phyloP scores from a whole-genome alignment of 768 basidiomycete genomes.

The Mycena vitilis region DNA sequence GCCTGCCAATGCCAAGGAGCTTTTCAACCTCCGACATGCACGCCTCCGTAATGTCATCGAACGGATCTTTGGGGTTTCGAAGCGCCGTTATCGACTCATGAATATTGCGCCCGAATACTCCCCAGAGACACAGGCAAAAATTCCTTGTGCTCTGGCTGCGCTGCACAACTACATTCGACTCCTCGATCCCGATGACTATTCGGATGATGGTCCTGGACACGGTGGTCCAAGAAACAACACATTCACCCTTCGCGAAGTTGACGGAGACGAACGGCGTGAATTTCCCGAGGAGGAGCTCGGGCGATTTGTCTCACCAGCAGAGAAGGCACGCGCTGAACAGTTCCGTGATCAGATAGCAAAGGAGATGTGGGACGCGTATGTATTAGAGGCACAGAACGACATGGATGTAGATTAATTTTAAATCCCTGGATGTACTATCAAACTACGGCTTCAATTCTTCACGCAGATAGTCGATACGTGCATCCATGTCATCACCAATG shows the following conservation, averaged over 20 bases:
- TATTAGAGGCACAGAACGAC: neutral
- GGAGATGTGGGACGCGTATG: neutral
- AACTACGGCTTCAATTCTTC: neutral
- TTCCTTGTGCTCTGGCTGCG: neutral
- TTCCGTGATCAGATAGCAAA: neutral
- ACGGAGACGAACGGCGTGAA: neutral
- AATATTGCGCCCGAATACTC: conserved; percentile 4
- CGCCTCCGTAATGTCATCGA: neutral
- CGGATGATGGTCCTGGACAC: conserved; percentile 1
- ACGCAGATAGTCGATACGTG: conserved; percentile 5
- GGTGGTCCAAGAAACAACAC: conserved; percentile 1
- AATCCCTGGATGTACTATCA: too few species aligned
- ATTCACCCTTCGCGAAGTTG: neutral
- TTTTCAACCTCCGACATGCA: conserved; percentile 2
- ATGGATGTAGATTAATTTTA: neutral
- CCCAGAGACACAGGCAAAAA: neutral
- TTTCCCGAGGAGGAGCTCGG: conserved; percentile 8
- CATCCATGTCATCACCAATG: neutral
- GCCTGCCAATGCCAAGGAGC: conserved; percentile 4
- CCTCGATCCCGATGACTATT: neutral
- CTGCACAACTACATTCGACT: conserved; percentile 7
- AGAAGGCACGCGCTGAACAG: neutral
- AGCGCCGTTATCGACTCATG: neutral
- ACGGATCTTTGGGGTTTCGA: neutral
- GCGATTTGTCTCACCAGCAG: neutral